phyloP scores from a whole-genome alignment of 805 yeast genomes.

The Teunomyces cretensis region DNA sequence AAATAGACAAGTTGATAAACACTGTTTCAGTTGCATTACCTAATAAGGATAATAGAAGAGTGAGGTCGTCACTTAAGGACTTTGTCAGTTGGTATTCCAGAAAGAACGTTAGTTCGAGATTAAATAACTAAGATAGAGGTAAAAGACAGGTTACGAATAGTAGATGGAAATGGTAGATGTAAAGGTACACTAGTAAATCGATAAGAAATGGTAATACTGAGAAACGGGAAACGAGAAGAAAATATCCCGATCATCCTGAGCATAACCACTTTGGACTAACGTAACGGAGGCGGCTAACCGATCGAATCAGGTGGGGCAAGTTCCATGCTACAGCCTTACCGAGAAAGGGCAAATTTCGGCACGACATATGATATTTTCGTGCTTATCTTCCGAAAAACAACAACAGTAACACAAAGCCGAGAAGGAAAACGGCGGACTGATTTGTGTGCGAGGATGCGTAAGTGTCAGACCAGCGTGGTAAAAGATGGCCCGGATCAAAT shows the following conservation, averaged over 20 bases:
- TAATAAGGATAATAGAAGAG: slow-evolving; percentile 69
- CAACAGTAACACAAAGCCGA: not conserved
- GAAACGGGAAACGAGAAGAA: too few species aligned
- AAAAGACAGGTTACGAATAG: not conserved
- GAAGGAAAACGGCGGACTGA: not conserved
- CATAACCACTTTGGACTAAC: too few species aligned
- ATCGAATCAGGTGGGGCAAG: too few species aligned
- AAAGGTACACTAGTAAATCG: too few species aligned
- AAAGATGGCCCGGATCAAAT: too few species aligned
- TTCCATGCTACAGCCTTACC: too few species aligned
- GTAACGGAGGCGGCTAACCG: too few species aligned
- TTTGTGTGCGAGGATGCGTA: not conserved
- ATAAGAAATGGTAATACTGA: too few species aligned
- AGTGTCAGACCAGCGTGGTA: not conserved
- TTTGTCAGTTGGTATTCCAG: slow-evolving; percentile 83
- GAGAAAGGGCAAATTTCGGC: too few species aligned
- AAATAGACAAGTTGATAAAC: slow-evolving; percentile 59
- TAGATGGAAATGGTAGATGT: too few species aligned
- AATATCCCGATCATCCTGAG: too few species aligned
- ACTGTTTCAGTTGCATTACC: slow-evolving; percentile 60
- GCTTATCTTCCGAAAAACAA: not conserved
- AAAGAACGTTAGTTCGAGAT: slow-evolving; percentile 55
- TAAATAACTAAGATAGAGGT: slow-evolving; percentile 12
- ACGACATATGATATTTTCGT: too few species aligned
- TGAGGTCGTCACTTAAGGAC: slow-evolving; percentile 69